These are phyloP conservation scores for Inga laurina DNA, from an alignment of 306 rosid genomes.

Conservation along the genomic window DNA sequence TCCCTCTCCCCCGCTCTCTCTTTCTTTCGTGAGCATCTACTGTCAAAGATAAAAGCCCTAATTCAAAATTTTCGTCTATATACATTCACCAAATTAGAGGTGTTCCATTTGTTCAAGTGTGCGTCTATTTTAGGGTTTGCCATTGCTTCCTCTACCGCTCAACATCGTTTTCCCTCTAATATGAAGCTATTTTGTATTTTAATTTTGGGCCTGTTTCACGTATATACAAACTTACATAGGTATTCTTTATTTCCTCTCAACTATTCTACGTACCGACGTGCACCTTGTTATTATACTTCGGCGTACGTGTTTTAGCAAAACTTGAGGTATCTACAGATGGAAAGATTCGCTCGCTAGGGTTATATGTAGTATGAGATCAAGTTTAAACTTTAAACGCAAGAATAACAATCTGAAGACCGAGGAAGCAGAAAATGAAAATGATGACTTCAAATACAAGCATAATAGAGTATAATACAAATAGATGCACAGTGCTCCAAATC, in stretches of 20 bases:
- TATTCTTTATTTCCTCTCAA: not conserved
- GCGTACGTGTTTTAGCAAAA: not conserved
- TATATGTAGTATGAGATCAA: slow-evolving; percentile 16
- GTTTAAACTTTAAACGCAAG: not conserved
- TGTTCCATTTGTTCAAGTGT: slow-evolving; percentile 22
- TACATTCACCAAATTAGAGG: slow-evolving; percentile 1
- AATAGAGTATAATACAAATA: not conserved
- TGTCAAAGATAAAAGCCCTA: slow-evolving; percentile 40
- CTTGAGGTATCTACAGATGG: not conserved
- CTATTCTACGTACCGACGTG: not conserved
- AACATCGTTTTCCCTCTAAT: slow-evolving; percentile 13
- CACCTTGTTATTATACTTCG: not conserved
- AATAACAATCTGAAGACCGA: slow-evolving; percentile 20
- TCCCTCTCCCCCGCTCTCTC: not conserved
- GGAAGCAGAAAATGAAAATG: slow-evolving; percentile 22
- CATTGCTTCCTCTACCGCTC: slow-evolving; percentile 17
- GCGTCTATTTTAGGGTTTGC: slow-evolving; percentile 50
- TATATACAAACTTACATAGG: not conserved
- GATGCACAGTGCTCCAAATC: slow-evolving; percentile 38
- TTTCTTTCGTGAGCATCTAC: slow-evolving; percentile 40
- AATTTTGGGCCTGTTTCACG: not conserved
- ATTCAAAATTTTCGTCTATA: slow-evolving; percentile 46
- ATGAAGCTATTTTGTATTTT: not conserved
- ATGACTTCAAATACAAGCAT: slow-evolving; percentile 20
- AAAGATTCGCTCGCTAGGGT: slow-evolving; percentile 37